A percentile compares a stretch with the other conserved stretches of the same genome.
These are phyloP conservation scores for Skeletonema potamos DNA, from an alignment of 108 stramenopile genomes.

Conservation along the genomic window DNA sequence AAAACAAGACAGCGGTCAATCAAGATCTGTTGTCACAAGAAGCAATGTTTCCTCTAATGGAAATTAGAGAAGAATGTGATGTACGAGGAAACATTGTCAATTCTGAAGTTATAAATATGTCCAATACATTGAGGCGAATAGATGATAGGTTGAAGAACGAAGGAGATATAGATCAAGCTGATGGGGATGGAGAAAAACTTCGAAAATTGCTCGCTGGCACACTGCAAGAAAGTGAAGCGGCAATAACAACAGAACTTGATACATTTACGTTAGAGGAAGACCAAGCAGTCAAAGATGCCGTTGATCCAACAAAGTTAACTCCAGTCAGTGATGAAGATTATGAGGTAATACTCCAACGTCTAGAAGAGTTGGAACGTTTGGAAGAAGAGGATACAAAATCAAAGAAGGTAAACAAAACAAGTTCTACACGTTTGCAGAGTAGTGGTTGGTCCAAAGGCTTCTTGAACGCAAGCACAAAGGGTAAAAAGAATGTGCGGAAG, in stretches of 20 bases:
- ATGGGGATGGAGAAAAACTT: slow-evolving; percentile 4
- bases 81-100: slow-evolving; percentile 7
- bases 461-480: not conserved
- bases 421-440: slow-evolving; percentile 18
- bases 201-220: slow-evolving; percentile 19
- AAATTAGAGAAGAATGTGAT: slow-evolving; percentile 48
- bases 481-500: not conserved
- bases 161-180: not conserved
- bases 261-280: not conserved
- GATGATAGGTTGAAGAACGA: slow-evolving; percentile 23
- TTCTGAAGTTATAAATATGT: slow-evolving; percentile 40
- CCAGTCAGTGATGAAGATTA: slow-evolving; percentile 18
- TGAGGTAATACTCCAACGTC: slow-evolving; percentile 8
- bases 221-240: slow-evolving; percentile 15
- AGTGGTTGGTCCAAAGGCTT: slow-evolving; percentile 47
- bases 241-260: slow-evolving; percentile 4
- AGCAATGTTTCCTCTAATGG: slow-evolving; percentile 20
- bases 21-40: not conserved
- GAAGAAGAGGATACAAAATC: slow-evolving; percentile 22
- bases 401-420: slow-evolving; percentile 10
- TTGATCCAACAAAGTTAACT: not conserved
- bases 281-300: not conserved
- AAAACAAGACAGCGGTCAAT: not conserved
- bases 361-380: slow-evolving; percentile 40
- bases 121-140: slow-evolving; percentile 30